Evolutionary conservation across 1,284 basidiomycete species (phyloP).

Genomic region (Prillingera fragicola): DNA sequence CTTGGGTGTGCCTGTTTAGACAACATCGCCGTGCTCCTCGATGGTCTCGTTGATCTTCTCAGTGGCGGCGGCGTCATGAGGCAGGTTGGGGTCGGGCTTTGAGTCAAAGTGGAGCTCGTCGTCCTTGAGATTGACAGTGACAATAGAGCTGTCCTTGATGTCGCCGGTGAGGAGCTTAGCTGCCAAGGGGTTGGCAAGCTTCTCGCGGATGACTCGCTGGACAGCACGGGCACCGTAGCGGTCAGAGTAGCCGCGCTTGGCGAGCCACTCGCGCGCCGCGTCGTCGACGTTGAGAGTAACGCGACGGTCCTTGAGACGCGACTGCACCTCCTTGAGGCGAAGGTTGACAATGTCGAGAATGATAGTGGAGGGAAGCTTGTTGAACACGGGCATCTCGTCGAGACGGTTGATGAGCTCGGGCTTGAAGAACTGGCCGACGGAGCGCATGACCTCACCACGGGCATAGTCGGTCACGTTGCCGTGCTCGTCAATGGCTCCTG

Average conservation of each 20-base stretch:
- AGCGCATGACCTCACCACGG: slow-evolving; percentile 63
- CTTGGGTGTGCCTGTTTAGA: no score
- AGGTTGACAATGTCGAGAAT: slow-evolving; percentile 73
- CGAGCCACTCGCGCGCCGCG: slow-evolving; percentile 66
- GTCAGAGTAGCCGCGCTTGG: slow-evolving; percentile 73
- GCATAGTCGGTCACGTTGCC: slow-evolving; percentile 65
- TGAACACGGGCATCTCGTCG: slow-evolving; percentile 82
- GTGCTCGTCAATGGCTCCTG: slow-evolving; percentile 58
- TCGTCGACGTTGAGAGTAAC: slow-evolving; percentile 69
- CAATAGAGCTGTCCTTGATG: slow-evolving; percentile 66
- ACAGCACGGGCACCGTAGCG: slow-evolving; percentile 80
- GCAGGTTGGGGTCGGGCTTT: slow-evolving; percentile 14
- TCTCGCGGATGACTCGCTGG: slow-evolving; percentile 67
- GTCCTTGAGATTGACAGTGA: slow-evolving; percentile 54
- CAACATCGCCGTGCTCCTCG: slow-evolving; percentile 15
- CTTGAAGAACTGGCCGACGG: slow-evolving; percentile 73
- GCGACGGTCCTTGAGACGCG: slow-evolving; percentile 57
- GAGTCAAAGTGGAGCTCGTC: slow-evolving; percentile 36
- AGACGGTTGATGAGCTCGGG: slow-evolving; percentile 87
- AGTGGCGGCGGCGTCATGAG: neutral
- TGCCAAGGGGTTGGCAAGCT: slow-evolving; percentile 72
- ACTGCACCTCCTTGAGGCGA: slow-evolving; percentile 67
- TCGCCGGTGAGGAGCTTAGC: slow-evolving; percentile 67
- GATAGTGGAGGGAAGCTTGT: slow-evolving; percentile 68
- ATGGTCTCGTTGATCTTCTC: slow-evolving; percentile 7